Evolutionary conservation across 345 rosid species (phyloP).

Genomic region (Mercurialis annua): DNA sequence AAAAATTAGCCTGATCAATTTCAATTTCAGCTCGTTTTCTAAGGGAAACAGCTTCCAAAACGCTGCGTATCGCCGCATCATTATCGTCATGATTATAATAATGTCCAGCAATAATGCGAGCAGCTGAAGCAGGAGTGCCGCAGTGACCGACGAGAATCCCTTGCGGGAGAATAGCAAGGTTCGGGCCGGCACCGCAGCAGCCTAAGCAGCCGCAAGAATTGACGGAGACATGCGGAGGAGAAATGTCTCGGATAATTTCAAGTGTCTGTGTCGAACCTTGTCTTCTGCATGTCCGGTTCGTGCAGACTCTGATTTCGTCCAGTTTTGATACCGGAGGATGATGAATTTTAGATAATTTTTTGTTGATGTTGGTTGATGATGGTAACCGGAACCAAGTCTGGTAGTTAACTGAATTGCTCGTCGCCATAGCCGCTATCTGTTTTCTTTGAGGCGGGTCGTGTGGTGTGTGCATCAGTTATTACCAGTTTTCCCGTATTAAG

Average conservation of each 20-base stretch:
- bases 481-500: no score
- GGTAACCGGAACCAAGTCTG: no score
- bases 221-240: slow-evolving; percentile 61
- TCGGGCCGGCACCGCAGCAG: slow-evolving; percentile 87
- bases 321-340: background rate
- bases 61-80: slow-evolving; percentile 29
- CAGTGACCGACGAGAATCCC: slow-evolving; percentile 63
- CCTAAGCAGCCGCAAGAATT: slow-evolving; percentile 71
- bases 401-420: no score
- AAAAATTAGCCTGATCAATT: slow-evolving; percentile 43
- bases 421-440: no score
- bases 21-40: slow-evolving; percentile 57
- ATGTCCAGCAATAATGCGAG: slow-evolving; percentile 38
- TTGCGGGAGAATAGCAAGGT: slow-evolving; percentile 63
- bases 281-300: slow-evolving; percentile 43
- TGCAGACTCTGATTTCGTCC: slow-evolving; percentile 24
- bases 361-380: no score
- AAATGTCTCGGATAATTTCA: slow-evolving; percentile 50
- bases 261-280: slow-evolving; percentile 77
- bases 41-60: slow-evolving; percentile 58
- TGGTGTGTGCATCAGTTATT: no score
- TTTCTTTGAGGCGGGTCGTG: no score
- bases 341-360: no score
- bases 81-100: slow-evolving; percentile 13
- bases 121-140: slow-evolving; percentile 65